Evolutionary conservation across 106 monocot species (phyloP).

Genomic region (Hemerocallis citrina): DNA sequence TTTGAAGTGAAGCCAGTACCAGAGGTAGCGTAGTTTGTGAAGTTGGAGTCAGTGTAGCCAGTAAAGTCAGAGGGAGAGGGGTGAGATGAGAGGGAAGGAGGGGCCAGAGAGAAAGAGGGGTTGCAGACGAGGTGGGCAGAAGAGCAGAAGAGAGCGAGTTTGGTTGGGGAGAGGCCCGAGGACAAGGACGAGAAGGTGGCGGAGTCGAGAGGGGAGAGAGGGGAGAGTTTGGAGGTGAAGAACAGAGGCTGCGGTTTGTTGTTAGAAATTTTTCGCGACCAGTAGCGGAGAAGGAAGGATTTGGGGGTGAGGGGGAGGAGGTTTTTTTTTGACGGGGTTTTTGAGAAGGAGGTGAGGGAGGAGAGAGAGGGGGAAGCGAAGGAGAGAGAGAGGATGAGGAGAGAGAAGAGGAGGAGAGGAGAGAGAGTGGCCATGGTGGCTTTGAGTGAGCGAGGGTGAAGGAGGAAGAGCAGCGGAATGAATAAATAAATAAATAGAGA

Average conservation of each 20-base stretch:
- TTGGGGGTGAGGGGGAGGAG: constrained; percentile 45
- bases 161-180: constrained; percentile 13
- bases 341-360: constrained; percentile 5
- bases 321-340: background rate
- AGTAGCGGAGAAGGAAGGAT: constrained; percentile 70
- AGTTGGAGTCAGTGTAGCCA: constrained; percentile 45
- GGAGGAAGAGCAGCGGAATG: too few species aligned
- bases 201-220: constrained; percentile 44
- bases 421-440: too few species aligned
- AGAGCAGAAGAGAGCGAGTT: constrained; percentile 50
- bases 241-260: constrained; percentile 43
- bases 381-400: background rate
- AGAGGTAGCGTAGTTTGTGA: constrained; percentile 71
- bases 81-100: constrained; percentile 10
- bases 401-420: background rate
- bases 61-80: constrained; percentile 26
- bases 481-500: too few species aligned
- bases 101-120: background rate
- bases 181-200: constrained; percentile 30
- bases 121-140: constrained; percentile 14
- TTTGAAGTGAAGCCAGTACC: constrained; percentile 26
- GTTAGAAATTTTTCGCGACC: constrained; percentile 58
- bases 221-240: constrained; percentile 70
- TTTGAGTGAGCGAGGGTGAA: background rate
- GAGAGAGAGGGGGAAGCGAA: background rate